These are phyloP conservation scores for Vigna nakashimae DNA, from an alignment of 306 rosid genomes.

Conservation along the genomic window DNA sequence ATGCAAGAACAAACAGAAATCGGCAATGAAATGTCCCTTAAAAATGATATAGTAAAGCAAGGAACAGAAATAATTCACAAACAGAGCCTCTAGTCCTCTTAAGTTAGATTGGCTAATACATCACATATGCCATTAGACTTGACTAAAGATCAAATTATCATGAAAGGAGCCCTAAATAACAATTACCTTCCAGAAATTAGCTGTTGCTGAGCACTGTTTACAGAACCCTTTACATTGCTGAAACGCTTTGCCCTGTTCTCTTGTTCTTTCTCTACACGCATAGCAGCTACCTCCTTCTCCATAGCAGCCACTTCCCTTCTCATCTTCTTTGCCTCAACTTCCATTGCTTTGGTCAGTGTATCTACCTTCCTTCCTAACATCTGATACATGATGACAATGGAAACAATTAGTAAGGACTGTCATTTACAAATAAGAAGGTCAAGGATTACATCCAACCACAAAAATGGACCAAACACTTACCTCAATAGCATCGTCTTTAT, in stretches of 20 bases:
- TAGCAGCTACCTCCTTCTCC: slow-evolving; percentile 99
- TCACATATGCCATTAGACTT: background rate
- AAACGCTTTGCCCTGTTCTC: slow-evolving; percentile 87
- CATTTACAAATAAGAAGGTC: slow-evolving; percentile 25
- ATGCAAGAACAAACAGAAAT: background rate
- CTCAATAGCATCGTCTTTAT: slow-evolving; percentile 98
- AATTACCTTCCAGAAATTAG: slow-evolving; percentile 91
- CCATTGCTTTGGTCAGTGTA: slow-evolving; percentile 98
- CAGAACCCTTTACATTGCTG: slow-evolving; percentile 72
- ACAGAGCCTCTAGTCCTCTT: background rate
- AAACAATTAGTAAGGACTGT: slow-evolving; percentile 30
- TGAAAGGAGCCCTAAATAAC: slow-evolving; percentile 7
- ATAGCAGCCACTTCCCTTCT: slow-evolving; percentile 97
- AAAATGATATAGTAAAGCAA: slow-evolving; percentile 8
- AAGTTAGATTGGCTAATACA: background rate
- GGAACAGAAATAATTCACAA: background rate
- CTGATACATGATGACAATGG: slow-evolving; percentile 52
- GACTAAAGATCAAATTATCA: background rate
- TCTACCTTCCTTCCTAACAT: slow-evolving; percentile 99
- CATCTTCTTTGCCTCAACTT: slow-evolving; percentile 98
- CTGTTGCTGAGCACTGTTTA: slow-evolving; percentile 78
- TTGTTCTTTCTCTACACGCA: slow-evolving; percentile 95
- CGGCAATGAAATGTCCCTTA: background rate
- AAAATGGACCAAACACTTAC: slow-evolving; percentile 51
- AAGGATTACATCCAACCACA: slow-evolving; percentile 24